Evolutionary conservation across 495 filamentous ascomycete genomes (phyloP).

Genomic region (Aspergillus olivimuriae): DNA sequence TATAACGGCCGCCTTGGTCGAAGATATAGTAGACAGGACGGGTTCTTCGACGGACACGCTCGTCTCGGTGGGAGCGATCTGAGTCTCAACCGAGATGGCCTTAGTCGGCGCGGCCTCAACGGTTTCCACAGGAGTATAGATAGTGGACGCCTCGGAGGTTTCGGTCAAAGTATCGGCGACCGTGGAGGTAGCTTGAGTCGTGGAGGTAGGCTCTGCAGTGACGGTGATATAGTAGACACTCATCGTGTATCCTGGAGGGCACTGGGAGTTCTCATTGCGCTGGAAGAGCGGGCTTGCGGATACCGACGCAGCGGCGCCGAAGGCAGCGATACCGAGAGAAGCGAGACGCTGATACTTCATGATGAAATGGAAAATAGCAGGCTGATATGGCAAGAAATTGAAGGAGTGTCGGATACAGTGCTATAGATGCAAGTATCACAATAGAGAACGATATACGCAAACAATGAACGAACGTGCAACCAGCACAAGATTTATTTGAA

Average conservation of each 20-base stretch:
- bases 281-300: constrained; percentile 20
- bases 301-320: constrained; percentile 24
- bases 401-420: neutral
- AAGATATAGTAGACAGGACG: constrained; percentile 1
- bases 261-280: constrained; percentile 16
- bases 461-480: constrained; percentile 22
- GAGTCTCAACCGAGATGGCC: constrained; percentile 1
- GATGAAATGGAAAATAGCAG: constrained; percentile 1
- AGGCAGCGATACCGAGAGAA: constrained; percentile 23
- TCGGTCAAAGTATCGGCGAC: neutral
- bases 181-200: constrained; percentile 8
- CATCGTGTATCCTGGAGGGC: constrained; percentile 25
- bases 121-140: constrained; percentile 1
- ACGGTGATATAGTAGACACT: constrained; percentile 19
- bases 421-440: neutral
- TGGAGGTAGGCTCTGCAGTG: constrained; percentile 16
- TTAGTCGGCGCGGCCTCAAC: constrained; percentile 3
- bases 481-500: constrained; percentile 12
- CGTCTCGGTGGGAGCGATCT: too few relatives aligned
- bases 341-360: constrained; percentile 32
- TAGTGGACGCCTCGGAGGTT: too few relatives aligned
- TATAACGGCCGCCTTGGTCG: constrained; percentile 3
- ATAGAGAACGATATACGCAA: constrained; percentile 1
- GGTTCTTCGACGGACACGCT: too few relatives aligned
- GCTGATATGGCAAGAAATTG: neutral